Evolutionary conservation across 768 basidiomycete genomes (phyloP), one percentile per base, ranked within the genome.

Genomic region (Termitomyces eurrhizus): DNA sequence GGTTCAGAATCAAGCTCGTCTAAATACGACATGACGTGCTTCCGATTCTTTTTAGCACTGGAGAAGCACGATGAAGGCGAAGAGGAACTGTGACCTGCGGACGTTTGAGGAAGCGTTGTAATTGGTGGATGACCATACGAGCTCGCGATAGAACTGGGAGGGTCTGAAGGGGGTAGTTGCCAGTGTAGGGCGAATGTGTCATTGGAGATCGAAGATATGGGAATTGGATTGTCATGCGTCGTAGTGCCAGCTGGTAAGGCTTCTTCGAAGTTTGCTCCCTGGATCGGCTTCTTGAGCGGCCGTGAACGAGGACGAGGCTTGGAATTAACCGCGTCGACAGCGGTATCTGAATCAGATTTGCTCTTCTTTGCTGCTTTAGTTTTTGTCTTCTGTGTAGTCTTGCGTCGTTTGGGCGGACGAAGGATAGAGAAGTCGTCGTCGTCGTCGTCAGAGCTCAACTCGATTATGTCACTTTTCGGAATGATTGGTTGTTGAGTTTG

Each of bases 371-470:
- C 64, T 2, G 63, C 58, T 50, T 70, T 74, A n/a, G 67, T 35
- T 48, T 74, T 75, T 24, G 68, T 39, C 52, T 62, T 69, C 11
- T 53, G 61, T 24, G 24, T 72, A 21, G 59, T 36, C 36, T 59
- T 66, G 9, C 54, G 58, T 24, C 51, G 45, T 59, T 69, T 75
- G 54, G 72, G 66, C 14, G 73, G 66, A 56, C 74, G 73, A 21
- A 65, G 56, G 16, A 64, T 53, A 46, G 66, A 62, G 56, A 79
- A 67, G n/a, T n/a, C n/a, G 44, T 65, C 16, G 46, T 78, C 52
- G 54, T 78, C 77, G 4, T 77, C 74, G 41, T 80, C 80, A 7
- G 77, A 78, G 26, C 69, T 71, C 18, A 83, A 65, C 62, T 83
- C 82, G 12, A 83, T 81, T 3, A 82, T 66, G 12, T 80, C 77